Base-by-base conservation (phyloP, 495 filamentous ascomycete species). In the Lepidopterella palustris region DNA sequence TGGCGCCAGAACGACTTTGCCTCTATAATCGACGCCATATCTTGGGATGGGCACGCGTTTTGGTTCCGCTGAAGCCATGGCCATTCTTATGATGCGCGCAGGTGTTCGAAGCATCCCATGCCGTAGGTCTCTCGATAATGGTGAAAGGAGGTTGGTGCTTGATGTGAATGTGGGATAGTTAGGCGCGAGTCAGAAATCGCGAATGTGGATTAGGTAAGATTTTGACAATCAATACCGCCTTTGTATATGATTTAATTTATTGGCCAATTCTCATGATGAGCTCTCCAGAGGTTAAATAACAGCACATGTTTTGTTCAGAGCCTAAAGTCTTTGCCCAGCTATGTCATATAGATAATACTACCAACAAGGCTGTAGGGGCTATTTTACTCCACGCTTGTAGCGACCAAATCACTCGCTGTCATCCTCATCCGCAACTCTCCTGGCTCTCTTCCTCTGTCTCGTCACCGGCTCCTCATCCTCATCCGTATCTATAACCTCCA, bases 1-100 rank as follows among this genome's bases (percentile, higher is more conserved):
- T 39, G 93, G 93, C 24, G 93, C 93, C 29, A 99, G 85, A 29
- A 96, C 95, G 60, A 97, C 73, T 74, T 95, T 97, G 67, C 86
- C 86, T 63, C 91, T 83, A 73, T 95, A 97, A 76, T 97, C 92
- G 70, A 95, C 90, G 55, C 92, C 92, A 70, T 87, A 87, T 58
- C 79, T 80, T 53, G 92, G 92, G 69, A 96, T 96, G 49, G 89
- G 85, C 28, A 95, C 87, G 61, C 78, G 83, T 71, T 83, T 82
- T 31, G 78, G 64, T 61, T 73, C 53, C 42, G 60, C 23, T 4
- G 53, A 49, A 25, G 55, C 50, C 80, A 76, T 63, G 48, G 40
- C 54, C 56, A n/a, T 45, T 60, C 78, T 77, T 84, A 89, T 86
- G 72, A 76, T 79, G 56, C 35, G 39, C 15, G 50, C 45, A 53